Percentiles rank a stretch among this genome's conserved stretches.
phyloP scores from a whole-genome alignment of 2,329 filamentous ascomycete species.

The Aspergillus sp. region DNA sequence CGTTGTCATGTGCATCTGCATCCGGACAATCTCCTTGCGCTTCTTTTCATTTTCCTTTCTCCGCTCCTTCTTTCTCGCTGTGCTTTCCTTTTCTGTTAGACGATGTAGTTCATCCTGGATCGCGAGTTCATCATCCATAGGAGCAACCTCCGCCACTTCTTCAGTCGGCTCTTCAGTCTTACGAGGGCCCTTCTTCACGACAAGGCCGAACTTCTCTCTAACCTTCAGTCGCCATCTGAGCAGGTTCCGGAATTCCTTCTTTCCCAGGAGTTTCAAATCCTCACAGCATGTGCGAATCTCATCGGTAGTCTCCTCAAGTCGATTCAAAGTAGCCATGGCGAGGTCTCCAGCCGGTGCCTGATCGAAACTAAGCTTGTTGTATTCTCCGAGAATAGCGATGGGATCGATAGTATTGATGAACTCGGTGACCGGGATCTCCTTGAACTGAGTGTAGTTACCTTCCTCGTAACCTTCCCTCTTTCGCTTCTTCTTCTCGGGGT shows the following conservation, averaged over 20 bases:
- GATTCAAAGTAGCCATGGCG: slow-evolving; percentile 75
- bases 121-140: slow-evolving; percentile 90
- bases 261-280: slow-evolving; percentile 82
- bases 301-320: slow-evolving; percentile 76
- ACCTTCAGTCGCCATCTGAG: slow-evolving; percentile 85
- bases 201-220: slow-evolving; percentile 82
- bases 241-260: slow-evolving; percentile 88
- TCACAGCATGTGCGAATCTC: slow-evolving; percentile 73
- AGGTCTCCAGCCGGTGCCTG: slow-evolving; percentile 77
- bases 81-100: slow-evolving; percentile 69
- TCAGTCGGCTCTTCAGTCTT: slow-evolving; percentile 50
- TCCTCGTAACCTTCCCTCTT: slow-evolving; percentile 98
- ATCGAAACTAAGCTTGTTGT: slow-evolving; percentile 77
- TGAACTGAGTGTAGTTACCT: slow-evolving; percentile 86
- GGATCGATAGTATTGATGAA: slow-evolving; percentile 93
- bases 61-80: slow-evolving; percentile 74
- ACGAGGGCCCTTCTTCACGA: slow-evolving; percentile 59
- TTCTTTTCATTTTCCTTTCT: slow-evolving; percentile 89
- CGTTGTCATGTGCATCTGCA: slow-evolving; percentile 95
- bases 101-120: slow-evolving; percentile 82
- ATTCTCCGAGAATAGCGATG: slow-evolving; percentile 78
- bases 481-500: slow-evolving; percentile 93
- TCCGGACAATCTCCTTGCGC: slow-evolving; percentile 85
- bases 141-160: slow-evolving; percentile 74
- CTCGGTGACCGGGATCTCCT: slow-evolving; percentile 78